Conservation (phyloP, 2,329 filamentous ascomycete genomes). For the Cercospora sp. region DNA sequence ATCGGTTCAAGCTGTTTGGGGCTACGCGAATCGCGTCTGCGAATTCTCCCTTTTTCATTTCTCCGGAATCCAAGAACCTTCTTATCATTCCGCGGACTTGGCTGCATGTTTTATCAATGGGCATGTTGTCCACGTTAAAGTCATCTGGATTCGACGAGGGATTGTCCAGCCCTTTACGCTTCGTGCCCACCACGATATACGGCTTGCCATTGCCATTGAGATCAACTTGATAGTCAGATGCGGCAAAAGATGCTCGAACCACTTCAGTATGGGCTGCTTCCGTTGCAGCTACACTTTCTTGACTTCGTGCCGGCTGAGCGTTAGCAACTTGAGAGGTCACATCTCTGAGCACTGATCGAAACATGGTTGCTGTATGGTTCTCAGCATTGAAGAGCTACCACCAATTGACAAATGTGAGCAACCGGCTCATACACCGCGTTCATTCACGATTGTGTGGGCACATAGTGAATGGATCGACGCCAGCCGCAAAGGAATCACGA, state of each 20-base stretch:
- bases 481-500: neutral
- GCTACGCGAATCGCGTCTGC: conserved; percentile 43
- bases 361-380: neutral
- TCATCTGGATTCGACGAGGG: conserved; percentile 16
- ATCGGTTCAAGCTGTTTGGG: conserved; percentile 44
- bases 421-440: neutral
- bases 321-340: conserved; percentile 2
- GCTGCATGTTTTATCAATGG: conserved; percentile 30
- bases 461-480: neutral
- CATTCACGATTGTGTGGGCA: neutral
- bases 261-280: neutral
- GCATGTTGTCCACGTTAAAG: conserved; percentile 24
- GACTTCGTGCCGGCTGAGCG: neutral
- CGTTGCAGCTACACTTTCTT: neutral
- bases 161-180: conserved; percentile 17
- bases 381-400: neutral
- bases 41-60: conserved; percentile 51
- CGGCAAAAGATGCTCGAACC: conserved; percentile 12
- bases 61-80: conserved; percentile 45
- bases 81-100: conserved; percentile 47
- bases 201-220: neutral
- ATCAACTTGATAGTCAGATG: conserved; percentile 5
- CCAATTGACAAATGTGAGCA: neutral
- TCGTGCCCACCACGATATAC: conserved; percentile 6
- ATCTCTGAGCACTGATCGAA: neutral